These are phyloP conservation scores for Entoloma clypeatum DNA, from an alignment of 1,284 basidiomycete genomes.

Conservation along the genomic window DNA sequence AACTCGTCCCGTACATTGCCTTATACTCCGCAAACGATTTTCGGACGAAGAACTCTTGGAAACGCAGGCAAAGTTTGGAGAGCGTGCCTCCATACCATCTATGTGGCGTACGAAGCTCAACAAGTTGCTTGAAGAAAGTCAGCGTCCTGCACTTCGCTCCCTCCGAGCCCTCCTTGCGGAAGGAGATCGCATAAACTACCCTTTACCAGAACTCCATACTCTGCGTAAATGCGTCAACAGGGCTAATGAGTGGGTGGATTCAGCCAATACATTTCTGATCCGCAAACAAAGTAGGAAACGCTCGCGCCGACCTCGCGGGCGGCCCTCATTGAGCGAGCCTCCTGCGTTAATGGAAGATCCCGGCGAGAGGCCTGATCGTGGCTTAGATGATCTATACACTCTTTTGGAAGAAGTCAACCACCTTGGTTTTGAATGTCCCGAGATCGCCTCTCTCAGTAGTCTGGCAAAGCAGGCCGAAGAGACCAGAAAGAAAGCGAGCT, in stretches of 20 bases:
- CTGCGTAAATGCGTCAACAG: slow-evolving; percentile 77
- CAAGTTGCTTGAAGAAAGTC: slow-evolving; percentile 62
- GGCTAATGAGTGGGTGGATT: slow-evolving; percentile 83
- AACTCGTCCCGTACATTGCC: slow-evolving; percentile 51
- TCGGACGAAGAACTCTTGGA: slow-evolving; percentile 77
- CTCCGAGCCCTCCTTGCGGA: slow-evolving; percentile 80
- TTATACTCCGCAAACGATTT: slow-evolving; percentile 76
- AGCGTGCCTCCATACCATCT: slow-evolving; percentile 73
- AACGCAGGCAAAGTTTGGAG: slow-evolving; percentile 59
- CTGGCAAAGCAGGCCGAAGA: slow-evolving; percentile 67
- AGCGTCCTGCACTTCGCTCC: slow-evolving; percentile 70
- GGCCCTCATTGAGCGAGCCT: slow-evolving; percentile 40
- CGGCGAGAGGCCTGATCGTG: slow-evolving; percentile 64
- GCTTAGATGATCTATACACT: slow-evolving; percentile 61
- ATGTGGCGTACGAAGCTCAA: slow-evolving; percentile 73
- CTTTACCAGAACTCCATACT: slow-evolving; percentile 66
- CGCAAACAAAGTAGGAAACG: slow-evolving; percentile 73
- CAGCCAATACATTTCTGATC: slow-evolving; percentile 66
- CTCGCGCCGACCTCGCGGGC: slow-evolving; percentile 58
- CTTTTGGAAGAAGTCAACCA: slow-evolving; percentile 68
- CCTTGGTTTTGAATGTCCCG: slow-evolving; percentile 78
- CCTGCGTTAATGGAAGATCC: slow-evolving; percentile 47
- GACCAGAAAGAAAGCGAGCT: slow-evolving; percentile 50
- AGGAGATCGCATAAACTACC: slow-evolving; percentile 80
- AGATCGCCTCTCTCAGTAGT: slow-evolving; percentile 56